A percentile compares a stretch with the other conserved stretches of the same genome.
phyloP scores from a whole-genome alignment of 768 basidiomycete species.

The Epithele typhae region DNA sequence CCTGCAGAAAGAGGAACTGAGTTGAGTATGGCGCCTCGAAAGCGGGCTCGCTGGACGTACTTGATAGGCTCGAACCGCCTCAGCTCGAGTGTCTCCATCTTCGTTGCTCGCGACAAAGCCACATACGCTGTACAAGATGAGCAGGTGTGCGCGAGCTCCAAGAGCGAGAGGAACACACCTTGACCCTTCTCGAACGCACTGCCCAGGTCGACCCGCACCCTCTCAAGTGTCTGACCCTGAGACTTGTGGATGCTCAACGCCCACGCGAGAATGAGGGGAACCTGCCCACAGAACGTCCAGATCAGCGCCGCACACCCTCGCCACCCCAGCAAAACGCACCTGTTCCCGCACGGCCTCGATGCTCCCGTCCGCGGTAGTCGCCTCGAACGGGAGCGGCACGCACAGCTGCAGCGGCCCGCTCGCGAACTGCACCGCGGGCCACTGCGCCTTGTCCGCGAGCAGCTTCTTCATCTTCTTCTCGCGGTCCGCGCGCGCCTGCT shows the following conservation, averaged over 20 bases:
- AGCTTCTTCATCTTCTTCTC: conserved; percentile 16
- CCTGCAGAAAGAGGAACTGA: conserved; percentile 28
- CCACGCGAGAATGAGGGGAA: conserved; percentile 72
- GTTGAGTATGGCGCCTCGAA: no score
- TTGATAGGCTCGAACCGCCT: conserved; percentile 56
- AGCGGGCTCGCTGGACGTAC: conserved; percentile 30
- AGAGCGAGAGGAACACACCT: conserved; percentile 36
- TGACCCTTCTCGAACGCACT: conserved; percentile 79
- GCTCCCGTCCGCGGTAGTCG: conserved; percentile 53
- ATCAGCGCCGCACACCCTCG: neutral
- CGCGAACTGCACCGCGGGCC: conserved; percentile 62
- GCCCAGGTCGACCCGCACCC: conserved; percentile 75
- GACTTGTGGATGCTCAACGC: conserved; percentile 87
- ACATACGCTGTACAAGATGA: conserved; percentile 49
- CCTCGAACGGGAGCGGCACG: conserved; percentile 56
- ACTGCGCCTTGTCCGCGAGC: conserved; percentile 22
- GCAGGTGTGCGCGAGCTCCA: no score
- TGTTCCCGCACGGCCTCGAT: conserved; percentile 59
- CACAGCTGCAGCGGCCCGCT: conserved; percentile 43
- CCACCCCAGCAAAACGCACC: conserved; percentile 30
- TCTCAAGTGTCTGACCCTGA: conserved; percentile 84
- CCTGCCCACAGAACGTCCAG: neutral
- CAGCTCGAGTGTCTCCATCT: conserved; percentile 61
- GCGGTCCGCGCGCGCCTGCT: conserved; percentile 1
- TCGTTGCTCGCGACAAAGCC: conserved; percentile 69